These are phyloP conservation scores for Rhynchospora pubera DNA, from an alignment of 176 grass and related monocot genomes.

Conservation along the genomic window DNA sequence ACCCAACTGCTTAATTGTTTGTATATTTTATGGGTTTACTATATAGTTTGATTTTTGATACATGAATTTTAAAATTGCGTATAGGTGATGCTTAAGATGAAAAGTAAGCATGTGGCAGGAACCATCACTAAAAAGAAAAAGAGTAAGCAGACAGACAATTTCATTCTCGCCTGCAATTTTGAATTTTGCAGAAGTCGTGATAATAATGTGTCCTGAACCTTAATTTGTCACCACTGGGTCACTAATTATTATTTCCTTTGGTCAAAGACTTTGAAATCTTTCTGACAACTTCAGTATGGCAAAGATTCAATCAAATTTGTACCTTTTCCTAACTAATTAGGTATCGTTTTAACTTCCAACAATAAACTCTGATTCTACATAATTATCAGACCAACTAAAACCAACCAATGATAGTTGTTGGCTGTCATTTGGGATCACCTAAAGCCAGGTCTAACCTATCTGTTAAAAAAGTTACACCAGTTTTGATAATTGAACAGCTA, in stretches of 20 bases:
- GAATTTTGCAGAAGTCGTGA: background rate
- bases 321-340: background rate
- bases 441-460: background rate
- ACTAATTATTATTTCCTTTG: background rate
- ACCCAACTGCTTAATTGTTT: background rate
- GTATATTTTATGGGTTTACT: background rate
- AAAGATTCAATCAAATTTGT: background rate
- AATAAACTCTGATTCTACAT: background rate
- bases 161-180: background rate
- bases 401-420: background rate
- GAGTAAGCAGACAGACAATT: slow-evolving; percentile 38
- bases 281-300: background rate
- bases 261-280: background rate
- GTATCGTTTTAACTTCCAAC: background rate
- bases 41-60: background rate
- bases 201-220: background rate
- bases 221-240: background rate
- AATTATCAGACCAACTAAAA: slow-evolving; percentile 5
- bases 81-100: slow-evolving; percentile 95
- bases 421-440: background rate
- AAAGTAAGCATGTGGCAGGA: slow-evolving; percentile 72
- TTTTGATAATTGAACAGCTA: background rate
- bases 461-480: background rate
- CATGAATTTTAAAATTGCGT: background rate
- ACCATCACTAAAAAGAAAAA: slow-evolving; percentile 98